Percentiles rank a stretch among this genome's conserved stretches.
phyloP scores from a whole-genome alignment of 176 grass and related monocot species.

The Chrysopogon serrulatus region DNA sequence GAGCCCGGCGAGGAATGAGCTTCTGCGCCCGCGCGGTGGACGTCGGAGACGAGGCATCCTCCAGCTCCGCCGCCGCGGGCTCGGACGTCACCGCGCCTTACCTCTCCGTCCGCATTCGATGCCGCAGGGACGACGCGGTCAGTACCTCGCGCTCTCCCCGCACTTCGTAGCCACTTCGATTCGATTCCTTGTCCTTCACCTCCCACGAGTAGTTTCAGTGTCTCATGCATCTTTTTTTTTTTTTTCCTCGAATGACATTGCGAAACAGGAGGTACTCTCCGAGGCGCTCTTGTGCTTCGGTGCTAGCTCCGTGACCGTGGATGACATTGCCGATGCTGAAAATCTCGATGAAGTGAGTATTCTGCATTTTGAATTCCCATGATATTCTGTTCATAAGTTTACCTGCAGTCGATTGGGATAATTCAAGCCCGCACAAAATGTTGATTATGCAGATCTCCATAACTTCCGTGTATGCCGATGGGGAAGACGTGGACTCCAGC shows the following conservation, averaged over 20 bases:
- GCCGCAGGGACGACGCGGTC: conserved; percentile 63
- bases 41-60: background rate
- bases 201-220: background rate
- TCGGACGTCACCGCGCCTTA: conserved; percentile 38
- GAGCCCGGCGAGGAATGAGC: background rate
- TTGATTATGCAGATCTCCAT: conserved; percentile 49
- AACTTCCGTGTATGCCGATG: conserved; percentile 57
- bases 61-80: background rate
- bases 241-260: background rate
- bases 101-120: conserved; percentile 63
- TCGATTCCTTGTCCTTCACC: background rate
- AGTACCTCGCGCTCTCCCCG: conserved; percentile 12
- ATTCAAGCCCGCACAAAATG: background rate
- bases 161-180: background rate
- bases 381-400: background rate
- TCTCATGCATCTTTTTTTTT: background rate
- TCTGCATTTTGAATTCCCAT: background rate
- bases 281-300: conserved; percentile 84
- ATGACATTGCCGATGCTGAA: conserved; percentile 58
- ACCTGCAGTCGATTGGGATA: background rate
- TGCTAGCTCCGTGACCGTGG: conserved; percentile 69
- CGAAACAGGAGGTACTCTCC: conserved; percentile 61
- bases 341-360: conserved; percentile 64
- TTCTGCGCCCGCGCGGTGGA: conserved; percentile 16
- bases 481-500: conserved; percentile 46